A percentile compares a stretch with the other conserved stretches of the same genome.
Conservation (phyloP, 2,329 filamentous ascomycete genomes). For the Coniella lustricola region DNA sequence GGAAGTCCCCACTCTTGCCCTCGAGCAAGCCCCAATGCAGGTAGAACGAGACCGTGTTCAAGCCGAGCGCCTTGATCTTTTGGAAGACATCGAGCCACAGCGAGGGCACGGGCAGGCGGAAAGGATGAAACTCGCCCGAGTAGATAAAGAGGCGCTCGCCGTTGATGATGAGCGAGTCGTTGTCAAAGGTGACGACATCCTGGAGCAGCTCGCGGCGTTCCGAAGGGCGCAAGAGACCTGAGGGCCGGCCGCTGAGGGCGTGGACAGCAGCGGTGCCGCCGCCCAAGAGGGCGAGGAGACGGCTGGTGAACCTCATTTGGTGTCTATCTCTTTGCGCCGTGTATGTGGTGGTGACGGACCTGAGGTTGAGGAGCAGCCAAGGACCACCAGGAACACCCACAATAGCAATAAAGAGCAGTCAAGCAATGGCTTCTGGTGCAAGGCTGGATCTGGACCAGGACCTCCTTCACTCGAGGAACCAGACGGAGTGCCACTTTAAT, state of each 20-base stretch:
- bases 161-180: constrained; percentile 57
- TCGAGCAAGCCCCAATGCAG: constrained; percentile 65
- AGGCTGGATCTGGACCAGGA: too few relatives aligned
- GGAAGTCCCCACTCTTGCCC: constrained; percentile 58
- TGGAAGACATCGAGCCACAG: constrained; percentile 61
- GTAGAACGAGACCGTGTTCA: constrained; percentile 67
- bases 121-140: constrained; percentile 62
- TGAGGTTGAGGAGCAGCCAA: too few relatives aligned
- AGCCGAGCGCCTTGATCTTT: constrained; percentile 67
- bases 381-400: not conserved
- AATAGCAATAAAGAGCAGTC: too few relatives aligned
- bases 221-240: constrained; percentile 3
- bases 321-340: not conserved
- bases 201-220: constrained; percentile 15
- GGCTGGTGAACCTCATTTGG: constrained; percentile 11
- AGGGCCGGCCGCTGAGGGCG: constrained; percentile 10
- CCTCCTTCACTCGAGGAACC: too few relatives aligned
- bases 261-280: not conserved
- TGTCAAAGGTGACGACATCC: constrained; percentile 53
- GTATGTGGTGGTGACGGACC: not conserved
- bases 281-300: constrained; percentile 9
- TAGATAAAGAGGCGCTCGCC: constrained; percentile 62
- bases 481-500: too few relatives aligned
- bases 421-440: too few relatives aligned
- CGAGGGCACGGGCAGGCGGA: constrained; percentile 28